phyloP scores from a whole-genome alignment of 306 rosid species.

The Senna siamea region DNA sequence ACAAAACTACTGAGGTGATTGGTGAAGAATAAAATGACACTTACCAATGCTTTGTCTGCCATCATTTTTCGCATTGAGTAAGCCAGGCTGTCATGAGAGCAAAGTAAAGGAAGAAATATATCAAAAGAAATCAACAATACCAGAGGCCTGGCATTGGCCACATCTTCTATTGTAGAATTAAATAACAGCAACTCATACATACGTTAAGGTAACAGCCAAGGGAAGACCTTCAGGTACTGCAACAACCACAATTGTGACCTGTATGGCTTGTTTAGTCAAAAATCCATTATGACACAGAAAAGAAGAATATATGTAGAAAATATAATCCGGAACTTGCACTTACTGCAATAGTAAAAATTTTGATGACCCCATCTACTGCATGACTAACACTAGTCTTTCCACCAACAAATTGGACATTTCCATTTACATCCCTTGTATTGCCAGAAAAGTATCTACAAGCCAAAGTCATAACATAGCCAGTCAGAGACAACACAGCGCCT shows the following conservation, averaged over 20 bases:
- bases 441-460: slow-evolving; percentile 81
- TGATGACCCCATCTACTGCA: slow-evolving; percentile 68
- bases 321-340: slow-evolving; percentile 48
- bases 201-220: slow-evolving; percentile 97
- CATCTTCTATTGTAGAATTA: slow-evolving; percentile 23
- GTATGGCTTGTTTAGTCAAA: slow-evolving; percentile 48
- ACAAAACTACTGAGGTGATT: not conserved
- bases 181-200: slow-evolving; percentile 43
- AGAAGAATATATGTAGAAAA: not conserved
- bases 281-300: slow-evolving; percentile 13
- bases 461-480: slow-evolving; percentile 36
- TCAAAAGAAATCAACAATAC: slow-evolving; percentile 34
- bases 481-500: slow-evolving; percentile 34
- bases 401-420: slow-evolving; percentile 49
- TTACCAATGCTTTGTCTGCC: slow-evolving; percentile 95
- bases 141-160: slow-evolving; percentile 13
- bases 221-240: slow-evolving; percentile 99
- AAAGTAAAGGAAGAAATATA: slow-evolving; percentile 32
- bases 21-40: slow-evolving; percentile 38
- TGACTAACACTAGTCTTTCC: slow-evolving; percentile 64
- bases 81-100: slow-evolving; percentile 66
- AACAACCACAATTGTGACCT: slow-evolving; percentile 99
- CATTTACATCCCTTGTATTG: slow-evolving; percentile 51
- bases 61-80: slow-evolving; percentile 99
- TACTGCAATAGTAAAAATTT: slow-evolving; percentile 92